Evolutionary conservation across 2,329 filamentous ascomycete genomes (phyloP).

Genomic region (Helminthosporium solani): DNA sequence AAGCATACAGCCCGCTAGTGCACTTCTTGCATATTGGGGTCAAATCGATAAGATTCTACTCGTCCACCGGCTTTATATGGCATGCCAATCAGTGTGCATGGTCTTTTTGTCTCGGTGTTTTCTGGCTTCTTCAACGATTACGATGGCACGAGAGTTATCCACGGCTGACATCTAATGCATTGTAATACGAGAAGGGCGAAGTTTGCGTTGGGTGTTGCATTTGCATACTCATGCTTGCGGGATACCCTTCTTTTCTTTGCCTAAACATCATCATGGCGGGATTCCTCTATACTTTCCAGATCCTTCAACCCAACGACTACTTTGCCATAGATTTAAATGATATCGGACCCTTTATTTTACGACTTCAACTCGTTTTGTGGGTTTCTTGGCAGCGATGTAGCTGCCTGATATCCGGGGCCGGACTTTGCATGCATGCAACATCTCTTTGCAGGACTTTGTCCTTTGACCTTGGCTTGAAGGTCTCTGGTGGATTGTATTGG

Average conservation of each 20-base stretch:
- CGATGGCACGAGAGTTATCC: background rate
- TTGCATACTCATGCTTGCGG: slow-evolving; percentile 1
- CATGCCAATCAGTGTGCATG: background rate
- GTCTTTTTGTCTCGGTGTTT: background rate
- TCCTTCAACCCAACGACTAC: background rate
- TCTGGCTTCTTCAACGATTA: background rate
- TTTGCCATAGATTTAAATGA: background rate
- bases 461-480: background rate
- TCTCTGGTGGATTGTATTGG: background rate
- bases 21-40: background rate
- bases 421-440: background rate
- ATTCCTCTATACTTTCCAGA: background rate
- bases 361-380: background rate
- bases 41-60: background rate
- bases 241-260: slow-evolving; percentile 5
- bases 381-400: background rate
- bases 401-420: too few species aligned
- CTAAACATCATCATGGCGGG: background rate
- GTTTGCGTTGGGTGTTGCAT: slow-evolving; percentile 1
- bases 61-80: background rate
- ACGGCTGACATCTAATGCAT: slow-evolving; percentile 3
- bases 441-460: background rate
- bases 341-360: background rate
- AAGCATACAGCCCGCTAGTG: slow-evolving; percentile 14
- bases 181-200: slow-evolving; percentile 6